Evolutionary conservation across 2,329 filamentous ascomycete species (phyloP), one percentile per base, ranked within the genome.

Genomic region (Neophaeococcomyces aloes): DNA sequence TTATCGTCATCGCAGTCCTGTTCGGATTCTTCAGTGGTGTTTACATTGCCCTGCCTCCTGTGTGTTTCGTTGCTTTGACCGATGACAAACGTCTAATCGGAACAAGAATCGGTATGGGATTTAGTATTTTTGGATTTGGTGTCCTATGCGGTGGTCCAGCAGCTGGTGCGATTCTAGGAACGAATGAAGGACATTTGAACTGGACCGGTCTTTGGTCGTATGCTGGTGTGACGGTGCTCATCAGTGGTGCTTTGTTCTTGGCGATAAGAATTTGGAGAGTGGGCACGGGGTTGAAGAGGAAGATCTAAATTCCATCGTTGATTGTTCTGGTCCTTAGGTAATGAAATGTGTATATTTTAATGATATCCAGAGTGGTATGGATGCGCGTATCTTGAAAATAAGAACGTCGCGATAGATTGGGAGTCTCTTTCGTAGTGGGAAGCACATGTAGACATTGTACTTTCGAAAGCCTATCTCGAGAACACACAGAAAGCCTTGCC

Each of bases 1-100:
- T 50, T 23, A 50, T 57, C 33, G 48, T 52, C n/a, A 49, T 55
- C 25, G 48, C 49, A 4, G 42, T 50, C 3, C 34, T 57, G 18
- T 54, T 54, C n/a, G 52, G 53, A 13, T 53, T 59, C 25, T 42
- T 50, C 21, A 53, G 48, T 11, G 52, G 51, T 4, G 48, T 51
- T 14, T 48, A 39, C 39, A 51, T 52, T 14, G 51, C 47, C 11
- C 42, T 56, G 4, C 31, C 42, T 11, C 50, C 56, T 6, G 52
- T 49, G 5, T 23, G 51, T 14, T 31, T 54, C 10, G 52, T 50
- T 8, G 41, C 46, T 2, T 39, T 57, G 34, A 51, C 53, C 5
- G 35, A 42, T 6, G 47, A 51, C 15, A 42, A 48, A 23, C 29
- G 31, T 2, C 48, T 48, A 17, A 47, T 57, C n/a, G 54, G 55